Conservation (phyloP, 1,139 yeast species). For the Scheffersomyces illinoinensis region DNA sequence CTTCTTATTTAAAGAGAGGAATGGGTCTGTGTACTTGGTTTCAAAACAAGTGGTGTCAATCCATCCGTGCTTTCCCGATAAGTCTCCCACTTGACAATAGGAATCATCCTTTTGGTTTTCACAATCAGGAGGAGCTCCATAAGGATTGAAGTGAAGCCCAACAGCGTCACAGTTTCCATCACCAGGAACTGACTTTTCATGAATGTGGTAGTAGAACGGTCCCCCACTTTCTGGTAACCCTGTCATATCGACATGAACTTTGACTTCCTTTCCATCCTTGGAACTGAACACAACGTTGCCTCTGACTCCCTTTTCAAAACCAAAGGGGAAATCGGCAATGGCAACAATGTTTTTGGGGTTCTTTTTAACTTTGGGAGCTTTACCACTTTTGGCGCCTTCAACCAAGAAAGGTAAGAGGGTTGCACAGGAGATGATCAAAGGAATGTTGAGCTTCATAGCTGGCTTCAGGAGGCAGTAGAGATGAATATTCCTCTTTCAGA, state of each 20-base stretch:
- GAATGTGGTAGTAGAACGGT: conserved; percentile 61
- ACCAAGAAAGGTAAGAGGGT: conserved; percentile 5
- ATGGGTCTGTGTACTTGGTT: conserved; percentile 53
- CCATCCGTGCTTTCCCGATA: conserved; percentile 64
- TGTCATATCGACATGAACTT: conserved; percentile 60
- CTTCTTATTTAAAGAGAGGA: conserved; percentile 48
- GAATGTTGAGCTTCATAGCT: conserved; percentile 4
- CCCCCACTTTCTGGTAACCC: conserved; percentile 59
- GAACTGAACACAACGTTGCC: conserved; percentile 56
- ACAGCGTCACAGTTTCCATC: conserved; percentile 49
- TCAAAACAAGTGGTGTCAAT: conserved; percentile 58
- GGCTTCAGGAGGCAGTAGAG: neutral
- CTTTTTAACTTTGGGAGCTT: conserved; percentile 39
- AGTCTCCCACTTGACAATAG: conserved; percentile 60
- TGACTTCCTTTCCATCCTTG: conserved; percentile 46
- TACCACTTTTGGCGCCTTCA: conserved; percentile 35
- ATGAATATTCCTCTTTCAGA: neutral
- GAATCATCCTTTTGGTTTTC: conserved; percentile 48
- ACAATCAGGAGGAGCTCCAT: conserved; percentile 46
- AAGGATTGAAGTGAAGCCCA: conserved; percentile 58
- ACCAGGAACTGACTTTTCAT: conserved; percentile 45
- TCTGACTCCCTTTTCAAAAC: conserved; percentile 35
- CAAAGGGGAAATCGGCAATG: conserved; percentile 57
- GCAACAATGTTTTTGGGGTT: conserved; percentile 53
- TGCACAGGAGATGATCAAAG: conserved; percentile 3